phyloP scores from a whole-genome alignment of 2,329 filamentous ascomycete species.

The Ophiosphaerella narmari region DNA sequence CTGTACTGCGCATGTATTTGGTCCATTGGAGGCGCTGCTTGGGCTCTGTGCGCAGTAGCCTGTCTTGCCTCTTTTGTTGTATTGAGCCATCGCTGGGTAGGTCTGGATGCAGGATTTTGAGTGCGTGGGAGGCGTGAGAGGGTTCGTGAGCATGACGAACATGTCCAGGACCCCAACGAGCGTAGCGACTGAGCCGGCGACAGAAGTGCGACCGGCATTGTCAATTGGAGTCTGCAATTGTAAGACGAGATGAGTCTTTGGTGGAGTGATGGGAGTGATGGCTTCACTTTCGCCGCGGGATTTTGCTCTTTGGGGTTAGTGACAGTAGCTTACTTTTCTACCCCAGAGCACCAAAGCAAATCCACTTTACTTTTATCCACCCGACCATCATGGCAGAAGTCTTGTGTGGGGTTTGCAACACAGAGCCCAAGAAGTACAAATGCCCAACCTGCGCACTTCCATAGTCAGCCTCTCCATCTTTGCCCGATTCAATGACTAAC shows the following conservation, averaged over 20 bases:
- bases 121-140: slow-evolving; percentile 18
- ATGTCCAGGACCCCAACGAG: slow-evolving; percentile 42
- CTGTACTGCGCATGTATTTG: slow-evolving; percentile 67
- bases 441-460: slow-evolving; percentile 54
- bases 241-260: slow-evolving; percentile 6
- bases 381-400: slow-evolving; percentile 34
- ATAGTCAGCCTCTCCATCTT: slow-evolving; percentile 44
- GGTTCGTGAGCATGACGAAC: slow-evolving; percentile 42
- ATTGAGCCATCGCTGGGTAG: slow-evolving; percentile 38
- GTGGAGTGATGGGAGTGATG: slow-evolving; percentile 37
- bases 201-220: slow-evolving; percentile 35
- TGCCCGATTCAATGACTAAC: slow-evolving; percentile 6
- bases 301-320: slow-evolving; percentile 32
- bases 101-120: slow-evolving; percentile 21
- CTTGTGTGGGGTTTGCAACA: slow-evolving; percentile 51
- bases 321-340: slow-evolving; percentile 11
- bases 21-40: slow-evolving; percentile 61
- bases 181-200: slow-evolving; percentile 23
- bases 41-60: slow-evolving; percentile 21
- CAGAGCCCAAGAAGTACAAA: slow-evolving; percentile 55
- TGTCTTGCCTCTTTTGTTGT: slow-evolving; percentile 37
- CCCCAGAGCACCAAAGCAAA: background rate
- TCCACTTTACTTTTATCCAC: background rate
- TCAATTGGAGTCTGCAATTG: slow-evolving; percentile 6
- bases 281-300: slow-evolving; percentile 31